Base-by-base conservation (phyloP, 1,139 yeast species). In the Wickerhamiella pararugosa region DNA sequence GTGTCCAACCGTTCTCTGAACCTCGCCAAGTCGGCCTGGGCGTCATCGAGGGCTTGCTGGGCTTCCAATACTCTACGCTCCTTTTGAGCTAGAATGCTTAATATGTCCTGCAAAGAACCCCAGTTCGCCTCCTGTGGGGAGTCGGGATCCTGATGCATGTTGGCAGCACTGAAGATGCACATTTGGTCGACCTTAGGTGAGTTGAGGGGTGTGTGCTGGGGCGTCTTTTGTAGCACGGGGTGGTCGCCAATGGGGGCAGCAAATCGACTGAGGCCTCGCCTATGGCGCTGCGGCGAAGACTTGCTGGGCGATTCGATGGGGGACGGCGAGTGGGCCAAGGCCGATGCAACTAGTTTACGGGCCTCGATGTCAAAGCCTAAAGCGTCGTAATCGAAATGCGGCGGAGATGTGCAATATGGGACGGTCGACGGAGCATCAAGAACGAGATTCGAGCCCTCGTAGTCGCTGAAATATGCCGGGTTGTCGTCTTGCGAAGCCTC, bases 51-150 rank as follows among this genome's bases (percentile, higher is more conserved):
- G 26, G 45, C 51, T 42, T 61, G 63, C 25, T 51, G 49, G 9
- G 64, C 63, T 46, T 61, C 65, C 29, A 61, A 51, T 26, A 60
- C 63, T 25, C 56, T 52, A 7, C 65, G 55, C 45, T 61, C 64
- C 43, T 61, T 60, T 46, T 53, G 52, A 25, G 65, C 65, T 45
- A 61, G 52, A 28, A 55, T 46, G 29, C 54, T 59, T 42, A 61
- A 54, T 7, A 61, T 49, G 39, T 58, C 60, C 47, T 61, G 63
- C 26, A 60, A 31, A 3, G 37, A 29, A 25, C 29, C 25, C 9
- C 27, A 25, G n/a, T n/a, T 6, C 32, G 31, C 34, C 21, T 38
- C 31, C 25, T 21, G 30, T 7, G 25, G 10, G 3, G 15, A 6
- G 30, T 32, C 10, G 11, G 30, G 26, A 27, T 31, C 34, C 8